Conservation (phyloP, 257 asterid species). For the Prunella vulgaris region DNA sequence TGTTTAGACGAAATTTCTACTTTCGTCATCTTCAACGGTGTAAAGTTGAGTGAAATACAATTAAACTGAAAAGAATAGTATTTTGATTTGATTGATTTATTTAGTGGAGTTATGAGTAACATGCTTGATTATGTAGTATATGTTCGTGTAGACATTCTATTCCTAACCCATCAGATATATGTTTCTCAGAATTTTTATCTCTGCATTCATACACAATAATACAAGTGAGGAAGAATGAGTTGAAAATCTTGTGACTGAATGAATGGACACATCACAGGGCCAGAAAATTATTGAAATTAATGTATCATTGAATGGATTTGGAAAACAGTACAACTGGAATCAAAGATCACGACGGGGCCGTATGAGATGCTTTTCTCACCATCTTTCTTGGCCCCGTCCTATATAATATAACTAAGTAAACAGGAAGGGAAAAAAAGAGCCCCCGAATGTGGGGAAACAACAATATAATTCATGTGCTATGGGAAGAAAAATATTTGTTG, state of each 20-base stretch:
- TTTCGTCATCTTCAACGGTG: background rate
- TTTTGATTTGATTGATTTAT: slow-evolving; percentile 4
- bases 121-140: background rate
- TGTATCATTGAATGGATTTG: slow-evolving; percentile 16
- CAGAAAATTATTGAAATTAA: background rate
- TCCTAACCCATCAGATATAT: background rate
- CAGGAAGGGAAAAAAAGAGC: slow-evolving; percentile 16
- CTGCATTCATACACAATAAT: no score
- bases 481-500: slow-evolving; percentile 27
- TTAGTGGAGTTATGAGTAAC: background rate
- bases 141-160: background rate
- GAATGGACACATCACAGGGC: no score
- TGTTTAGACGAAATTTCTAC: background rate
- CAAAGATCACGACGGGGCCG: slow-evolving; percentile 12
- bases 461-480: slow-evolving; percentile 16
- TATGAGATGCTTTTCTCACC: slow-evolving; percentile 25
- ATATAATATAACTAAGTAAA: slow-evolving; percentile 5
- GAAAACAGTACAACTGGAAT: slow-evolving; percentile 22
- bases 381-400: slow-evolving; percentile 9
- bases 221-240: background rate
- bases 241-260: background rate
- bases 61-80: background rate
- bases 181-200: background rate
- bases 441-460: slow-evolving; percentile 29
- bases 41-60: background rate